A percentile compares a stretch with the other conserved stretches of the same genome.
Conservation (phyloP, 805 yeast genomes). For the Kodamaea lidongshanica region DNA sequence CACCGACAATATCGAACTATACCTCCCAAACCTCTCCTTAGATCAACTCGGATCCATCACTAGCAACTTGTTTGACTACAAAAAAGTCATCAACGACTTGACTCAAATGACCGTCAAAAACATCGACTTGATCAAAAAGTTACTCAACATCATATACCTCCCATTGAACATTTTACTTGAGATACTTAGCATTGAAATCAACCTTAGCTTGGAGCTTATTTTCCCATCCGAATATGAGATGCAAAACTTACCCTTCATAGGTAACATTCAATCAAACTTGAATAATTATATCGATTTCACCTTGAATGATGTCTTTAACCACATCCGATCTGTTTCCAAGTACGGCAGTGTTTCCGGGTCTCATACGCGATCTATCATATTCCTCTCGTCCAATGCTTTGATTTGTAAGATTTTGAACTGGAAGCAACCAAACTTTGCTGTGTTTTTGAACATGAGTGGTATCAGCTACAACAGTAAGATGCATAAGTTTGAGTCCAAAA, state of each 20-base stretch:
- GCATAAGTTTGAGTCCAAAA: slow-evolving; percentile 31
- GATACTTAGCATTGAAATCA: slow-evolving; percentile 51
- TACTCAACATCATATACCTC: slow-evolving; percentile 45
- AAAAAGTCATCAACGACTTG: slow-evolving; percentile 33
- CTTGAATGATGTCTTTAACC: slow-evolving; percentile 65
- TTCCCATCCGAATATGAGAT: slow-evolving; percentile 59
- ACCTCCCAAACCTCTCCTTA: slow-evolving; percentile 54
- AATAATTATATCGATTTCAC: slow-evolving; percentile 74
- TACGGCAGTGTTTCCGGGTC: slow-evolving; percentile 11
- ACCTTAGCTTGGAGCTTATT: slow-evolving; percentile 66
- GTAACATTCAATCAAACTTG: slow-evolving; percentile 44
- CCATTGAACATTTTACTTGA: slow-evolving; percentile 56
- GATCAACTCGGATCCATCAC: slow-evolving; percentile 39
- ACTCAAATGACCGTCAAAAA: slow-evolving; percentile 32
- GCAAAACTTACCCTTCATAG: slow-evolving; percentile 33
- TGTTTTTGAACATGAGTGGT: slow-evolving; percentile 77
- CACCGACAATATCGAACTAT: slow-evolving; percentile 47
- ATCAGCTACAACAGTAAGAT: slow-evolving; percentile 29
- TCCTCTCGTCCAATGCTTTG: slow-evolving; percentile 79
- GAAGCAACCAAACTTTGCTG: slow-evolving; percentile 98
- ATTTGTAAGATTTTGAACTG: slow-evolving; percentile 94
- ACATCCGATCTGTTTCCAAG: slow-evolving; percentile 48
- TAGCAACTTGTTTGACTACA: slow-evolving; percentile 34
- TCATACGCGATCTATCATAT: slow-evolving; percentile 59
- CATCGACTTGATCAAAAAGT: slow-evolving; percentile 34